These are phyloP conservation scores for Xylaria grammica DNA, from an alignment of 495 filamentous ascomycete genomes.

Conservation along the genomic window DNA sequence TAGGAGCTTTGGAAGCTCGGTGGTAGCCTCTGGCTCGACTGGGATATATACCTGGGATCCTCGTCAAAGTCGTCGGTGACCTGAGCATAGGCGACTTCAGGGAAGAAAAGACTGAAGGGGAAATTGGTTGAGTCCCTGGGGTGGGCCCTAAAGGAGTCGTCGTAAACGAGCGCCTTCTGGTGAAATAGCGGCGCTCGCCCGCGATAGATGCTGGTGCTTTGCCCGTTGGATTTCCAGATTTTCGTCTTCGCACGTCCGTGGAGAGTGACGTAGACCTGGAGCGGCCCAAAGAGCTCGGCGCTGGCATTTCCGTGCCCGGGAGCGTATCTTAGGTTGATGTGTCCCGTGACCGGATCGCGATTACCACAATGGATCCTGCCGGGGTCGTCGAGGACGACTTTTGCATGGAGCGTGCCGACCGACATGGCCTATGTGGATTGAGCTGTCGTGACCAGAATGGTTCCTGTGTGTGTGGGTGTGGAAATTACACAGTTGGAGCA, in stretches of 20 bases:
- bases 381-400: conserved; percentile 14
- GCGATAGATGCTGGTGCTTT: conserved; percentile 13
- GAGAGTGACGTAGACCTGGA: conserved; percentile 9
- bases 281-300: conserved; percentile 19
- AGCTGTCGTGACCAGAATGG: background rate
- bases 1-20: conserved; percentile 15
- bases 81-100: conserved; percentile 1
- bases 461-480: background rate
- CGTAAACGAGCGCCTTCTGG: background rate
- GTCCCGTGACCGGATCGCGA: conserved; percentile 11
- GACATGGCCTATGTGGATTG: conserved; percentile 8
- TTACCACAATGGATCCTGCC: conserved; percentile 13
- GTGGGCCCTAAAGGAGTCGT: conserved; percentile 18
- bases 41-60: background rate
- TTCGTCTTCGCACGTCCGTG: conserved; percentile 24
- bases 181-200: conserved; percentile 15
- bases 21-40: conserved; percentile 6
- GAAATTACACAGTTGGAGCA: background rate
- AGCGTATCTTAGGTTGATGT: conserved; percentile 9
- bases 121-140: background rate
- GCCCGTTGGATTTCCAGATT: conserved; percentile 14
- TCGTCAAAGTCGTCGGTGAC: background rate
- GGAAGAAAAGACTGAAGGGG: conserved; percentile 15
- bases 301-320: background rate
- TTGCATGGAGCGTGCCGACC: conserved; percentile 13